These are phyloP conservation scores for Boechera stricta DNA, from an alignment of 345 rosid genomes.

Conservation along the genomic window DNA sequence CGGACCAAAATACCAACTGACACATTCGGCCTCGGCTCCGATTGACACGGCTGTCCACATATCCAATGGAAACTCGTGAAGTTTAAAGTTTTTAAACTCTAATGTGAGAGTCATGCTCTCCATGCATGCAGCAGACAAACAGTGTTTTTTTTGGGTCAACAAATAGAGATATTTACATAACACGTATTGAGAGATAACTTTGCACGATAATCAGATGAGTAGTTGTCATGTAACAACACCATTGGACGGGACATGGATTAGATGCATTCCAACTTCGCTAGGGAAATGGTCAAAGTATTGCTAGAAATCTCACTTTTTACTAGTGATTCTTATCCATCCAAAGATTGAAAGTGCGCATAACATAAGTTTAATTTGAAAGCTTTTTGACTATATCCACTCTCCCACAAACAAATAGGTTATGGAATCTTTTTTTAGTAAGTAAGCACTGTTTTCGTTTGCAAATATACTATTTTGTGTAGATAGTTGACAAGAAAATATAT, in stretches of 20 bases:
- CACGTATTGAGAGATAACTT: slow-evolving; percentile 22
- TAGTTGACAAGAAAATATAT: neutral
- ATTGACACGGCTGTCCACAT: neutral
- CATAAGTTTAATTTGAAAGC: slow-evolving; percentile 34
- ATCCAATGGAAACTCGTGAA: slow-evolving; percentile 5
- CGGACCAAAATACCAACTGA: neutral
- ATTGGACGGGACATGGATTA: slow-evolving; percentile 42
- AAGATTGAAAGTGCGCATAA: slow-evolving; percentile 43
- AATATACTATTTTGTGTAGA: neutral
- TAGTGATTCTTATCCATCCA: slow-evolving; percentile 44
- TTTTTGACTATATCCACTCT: slow-evolving; percentile 48
- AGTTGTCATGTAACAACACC: slow-evolving; percentile 31
- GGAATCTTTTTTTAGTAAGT: slow-evolving; percentile 13
- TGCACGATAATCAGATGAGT: slow-evolving; percentile 30
- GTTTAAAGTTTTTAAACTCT: neutral
- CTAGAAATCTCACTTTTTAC: slow-evolving; percentile 41
- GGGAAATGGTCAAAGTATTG: slow-evolving; percentile 39
- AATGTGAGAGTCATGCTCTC: neutral
- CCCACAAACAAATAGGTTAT: slow-evolving; percentile 29
- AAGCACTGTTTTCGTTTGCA: neutral
- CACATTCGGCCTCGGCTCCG: neutral
- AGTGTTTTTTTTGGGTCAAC: neutral
- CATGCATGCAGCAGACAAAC: slow-evolving; percentile 32
- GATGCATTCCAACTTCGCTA: slow-evolving; percentile 32
- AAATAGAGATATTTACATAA: slow-evolving; percentile 14